Conservation (phyloP, 306 rosid genomes). For the Rosa rugosa region DNA sequence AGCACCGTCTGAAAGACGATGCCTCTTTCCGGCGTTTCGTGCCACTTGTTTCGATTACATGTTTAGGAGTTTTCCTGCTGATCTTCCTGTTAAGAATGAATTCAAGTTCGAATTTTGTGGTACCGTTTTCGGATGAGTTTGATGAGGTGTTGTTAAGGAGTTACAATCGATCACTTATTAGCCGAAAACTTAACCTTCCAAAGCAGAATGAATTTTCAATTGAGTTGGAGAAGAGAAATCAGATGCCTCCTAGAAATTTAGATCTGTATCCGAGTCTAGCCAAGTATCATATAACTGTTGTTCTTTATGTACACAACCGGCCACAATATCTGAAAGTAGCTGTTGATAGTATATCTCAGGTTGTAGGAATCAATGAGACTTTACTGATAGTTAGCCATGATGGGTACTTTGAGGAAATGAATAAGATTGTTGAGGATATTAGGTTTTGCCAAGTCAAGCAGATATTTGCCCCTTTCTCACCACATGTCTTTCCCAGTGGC, state of each 20-base stretch:
- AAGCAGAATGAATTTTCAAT: slow-evolving; percentile 64
- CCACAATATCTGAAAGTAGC: slow-evolving; percentile 78
- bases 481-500: slow-evolving; percentile 63
- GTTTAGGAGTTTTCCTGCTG: slow-evolving; percentile 63
- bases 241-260: slow-evolving; percentile 68
- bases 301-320: slow-evolving; percentile 89
- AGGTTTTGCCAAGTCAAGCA: slow-evolving; percentile 89
- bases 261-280: slow-evolving; percentile 77
- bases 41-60: slow-evolving; percentile 47
- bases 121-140: slow-evolving; percentile 29
- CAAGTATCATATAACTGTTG: slow-evolving; percentile 61
- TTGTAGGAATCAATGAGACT: slow-evolving; percentile 82
- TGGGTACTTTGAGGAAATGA: slow-evolving; percentile 83
- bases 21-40: slow-evolving; percentile 68
- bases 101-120: slow-evolving; percentile 28
- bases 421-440: slow-evolving; percentile 60
- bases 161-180: slow-evolving; percentile 28
- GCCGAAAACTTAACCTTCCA: slow-evolving; percentile 46
- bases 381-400: slow-evolving; percentile 89
- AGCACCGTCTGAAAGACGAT: slow-evolving; percentile 51
- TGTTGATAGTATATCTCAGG: slow-evolving; percentile 73
- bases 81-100: slow-evolving; percentile 53
- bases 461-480: slow-evolving; percentile 87
- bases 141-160: slow-evolving; percentile 28
- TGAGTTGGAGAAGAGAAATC: slow-evolving; percentile 58